Percentiles rank a stretch among this genome's conserved stretches.
phyloP scores from a whole-genome alignment of 768 basidiomycete genomes.

The Lactarius quietus region DNA sequence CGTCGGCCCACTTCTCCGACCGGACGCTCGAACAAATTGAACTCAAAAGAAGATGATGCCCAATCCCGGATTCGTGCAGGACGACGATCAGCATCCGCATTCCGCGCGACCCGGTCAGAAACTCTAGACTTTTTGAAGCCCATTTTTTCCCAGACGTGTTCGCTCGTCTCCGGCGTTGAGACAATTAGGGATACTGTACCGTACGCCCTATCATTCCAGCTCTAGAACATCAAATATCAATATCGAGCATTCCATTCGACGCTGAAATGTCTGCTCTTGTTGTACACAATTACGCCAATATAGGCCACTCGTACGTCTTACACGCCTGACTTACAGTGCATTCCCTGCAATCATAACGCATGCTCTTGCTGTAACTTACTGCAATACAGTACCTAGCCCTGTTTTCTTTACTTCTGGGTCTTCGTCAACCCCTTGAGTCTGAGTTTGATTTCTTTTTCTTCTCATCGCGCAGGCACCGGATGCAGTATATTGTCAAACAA shows the following conservation, averaged over 20 bases:
- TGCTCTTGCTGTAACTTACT: too few relatives aligned
- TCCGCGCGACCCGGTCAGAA: neutral
- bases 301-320: neutral
- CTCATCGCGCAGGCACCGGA: neutral
- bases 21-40: neutral
- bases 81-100: neutral
- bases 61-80: neutral
- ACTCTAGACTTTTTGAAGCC: neutral
- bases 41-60: neutral
- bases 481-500: neutral
- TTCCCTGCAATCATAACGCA: neutral
- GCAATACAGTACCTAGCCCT: too few relatives aligned
- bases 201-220: neutral
- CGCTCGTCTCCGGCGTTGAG: neutral
- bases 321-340: neutral
- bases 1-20: neutral
- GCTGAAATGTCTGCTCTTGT: neutral
- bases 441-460: neutral
- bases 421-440: neutral
- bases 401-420: neutral
- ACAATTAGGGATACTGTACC: neutral
- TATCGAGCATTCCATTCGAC: too few relatives aligned
- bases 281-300: neutral
- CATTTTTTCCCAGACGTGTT: neutral
- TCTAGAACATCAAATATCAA: neutral